Evolutionary conservation across 345 rosid genomes (phyloP).

Genomic region (Laguncularia racemosa): DNA sequence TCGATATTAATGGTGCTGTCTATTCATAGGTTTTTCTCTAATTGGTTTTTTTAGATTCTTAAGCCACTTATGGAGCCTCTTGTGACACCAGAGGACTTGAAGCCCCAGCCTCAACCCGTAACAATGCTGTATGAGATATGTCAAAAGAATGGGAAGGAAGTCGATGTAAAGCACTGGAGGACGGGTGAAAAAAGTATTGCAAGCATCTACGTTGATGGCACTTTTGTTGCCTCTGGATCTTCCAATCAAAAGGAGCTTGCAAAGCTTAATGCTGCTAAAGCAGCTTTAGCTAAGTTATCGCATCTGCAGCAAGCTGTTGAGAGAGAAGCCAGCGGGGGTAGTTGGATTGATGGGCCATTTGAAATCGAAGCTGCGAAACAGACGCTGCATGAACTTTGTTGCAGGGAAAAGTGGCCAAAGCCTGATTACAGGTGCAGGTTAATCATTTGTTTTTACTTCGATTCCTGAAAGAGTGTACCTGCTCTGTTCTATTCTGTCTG

Average conservation of each 20-base stretch:
- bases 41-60: constrained; percentile 38
- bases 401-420: constrained; percentile 57
- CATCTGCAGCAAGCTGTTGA: constrained; percentile 5
- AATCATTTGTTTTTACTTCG: neutral
- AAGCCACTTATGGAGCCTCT: constrained; percentile 68
- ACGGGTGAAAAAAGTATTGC: constrained; percentile 27
- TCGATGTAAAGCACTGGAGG: constrained; percentile 34
- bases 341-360: constrained; percentile 8
- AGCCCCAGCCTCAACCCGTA: constrained; percentile 66
- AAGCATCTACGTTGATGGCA: constrained; percentile 43
- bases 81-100: constrained; percentile 42
- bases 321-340: neutral
- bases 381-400: constrained; percentile 49
- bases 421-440: constrained; percentile 49
- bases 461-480: neutral
- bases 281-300: constrained; percentile 41
- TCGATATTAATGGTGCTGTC: neutral
- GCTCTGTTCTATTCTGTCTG: constrained; percentile 1
- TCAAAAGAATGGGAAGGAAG: constrained; percentile 53
- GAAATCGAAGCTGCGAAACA: constrained; percentile 43
- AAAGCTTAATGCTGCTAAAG: constrained; percentile 58
- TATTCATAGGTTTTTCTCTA: neutral
- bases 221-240: constrained; percentile 36
- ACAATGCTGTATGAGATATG: constrained; percentile 45
- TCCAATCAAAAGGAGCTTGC: constrained; percentile 60